Evolutionary conservation across 441 rosid genomes (phyloP).

Genomic region (Isatis lusitanica): DNA sequence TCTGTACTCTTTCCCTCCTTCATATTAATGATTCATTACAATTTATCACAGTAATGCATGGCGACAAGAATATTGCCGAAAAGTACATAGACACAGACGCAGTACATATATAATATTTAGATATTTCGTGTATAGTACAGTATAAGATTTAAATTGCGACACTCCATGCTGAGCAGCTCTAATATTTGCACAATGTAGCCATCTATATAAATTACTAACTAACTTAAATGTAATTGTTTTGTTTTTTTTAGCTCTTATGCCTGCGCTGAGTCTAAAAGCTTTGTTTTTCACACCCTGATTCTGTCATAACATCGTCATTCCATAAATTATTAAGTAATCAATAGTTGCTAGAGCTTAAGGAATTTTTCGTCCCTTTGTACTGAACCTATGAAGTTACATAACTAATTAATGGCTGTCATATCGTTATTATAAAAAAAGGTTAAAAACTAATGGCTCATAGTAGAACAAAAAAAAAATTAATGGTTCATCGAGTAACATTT

Average conservation of each 20-base stretch:
- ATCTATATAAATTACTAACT: neutral
- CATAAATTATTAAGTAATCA: neutral
- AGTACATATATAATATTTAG: neutral
- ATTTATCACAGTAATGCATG: neutral
- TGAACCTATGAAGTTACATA: neutral
- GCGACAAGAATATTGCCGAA: slow-evolving; percentile 3
- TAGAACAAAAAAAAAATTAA: neutral
- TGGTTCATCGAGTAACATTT: neutral
- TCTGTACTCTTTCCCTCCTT: slow-evolving; percentile 14
- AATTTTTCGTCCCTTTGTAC: neutral
- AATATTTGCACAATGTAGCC: neutral
- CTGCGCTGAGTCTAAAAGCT: neutral
- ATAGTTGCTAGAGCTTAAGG: neutral
- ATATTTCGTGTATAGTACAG: neutral
- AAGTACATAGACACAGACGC: slow-evolving; percentile 11
- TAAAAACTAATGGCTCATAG: neutral
- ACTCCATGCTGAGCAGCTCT: neutral
- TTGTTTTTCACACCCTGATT: slow-evolving; percentile 11
- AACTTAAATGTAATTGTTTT: neutral
- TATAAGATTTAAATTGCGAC: neutral
- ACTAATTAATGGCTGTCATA: neutral
- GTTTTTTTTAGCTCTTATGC: neutral
- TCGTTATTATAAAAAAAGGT: too few relatives aligned
- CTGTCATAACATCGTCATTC: neutral
- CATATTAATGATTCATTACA: slow-evolving; percentile 11